Conservation (phyloP, 257 asterid species). For the Plectranthus barbatus region DNA sequence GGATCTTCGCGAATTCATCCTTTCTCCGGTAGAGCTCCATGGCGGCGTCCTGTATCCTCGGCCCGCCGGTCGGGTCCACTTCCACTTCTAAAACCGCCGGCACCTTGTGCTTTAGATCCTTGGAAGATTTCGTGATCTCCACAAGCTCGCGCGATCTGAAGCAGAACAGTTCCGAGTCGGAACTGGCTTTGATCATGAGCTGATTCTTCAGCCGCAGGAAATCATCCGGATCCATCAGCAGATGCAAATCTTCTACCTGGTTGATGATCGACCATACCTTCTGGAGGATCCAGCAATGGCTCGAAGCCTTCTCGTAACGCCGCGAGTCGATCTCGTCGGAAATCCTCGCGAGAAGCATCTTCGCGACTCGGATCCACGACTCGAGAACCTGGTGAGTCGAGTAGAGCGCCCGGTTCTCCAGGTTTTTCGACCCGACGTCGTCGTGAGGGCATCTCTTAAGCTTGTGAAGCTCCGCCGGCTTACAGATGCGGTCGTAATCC, state of each 20-base stretch:
- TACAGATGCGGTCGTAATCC: constrained; percentile 65
- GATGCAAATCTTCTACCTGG: constrained; percentile 61
- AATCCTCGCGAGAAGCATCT: constrained; percentile 32
- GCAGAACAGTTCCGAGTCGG: constrained; percentile 69
- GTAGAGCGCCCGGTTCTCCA: constrained; percentile 58
- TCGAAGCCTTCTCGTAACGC: constrained; percentile 34
- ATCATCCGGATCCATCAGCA: constrained; percentile 83
- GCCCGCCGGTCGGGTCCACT: constrained; percentile 90
- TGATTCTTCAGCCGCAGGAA: constrained; percentile 68
- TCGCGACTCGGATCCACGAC: constrained; percentile 61
- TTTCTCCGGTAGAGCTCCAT: constrained; percentile 57
- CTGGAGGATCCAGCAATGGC: constrained; percentile 59
- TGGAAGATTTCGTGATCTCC: constrained; percentile 49
- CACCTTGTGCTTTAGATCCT: constrained; percentile 72
- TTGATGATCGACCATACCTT: constrained; percentile 49
- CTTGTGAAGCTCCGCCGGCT: constrained; percentile 61
- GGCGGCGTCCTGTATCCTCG: constrained; percentile 83
- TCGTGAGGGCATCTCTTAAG: constrained; percentile 48
- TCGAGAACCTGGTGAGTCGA: constrained; percentile 64
- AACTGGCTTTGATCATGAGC: constrained; percentile 40
- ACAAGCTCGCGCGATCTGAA: constrained; percentile 62
- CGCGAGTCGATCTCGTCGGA: constrained; percentile 32
- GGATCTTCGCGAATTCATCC: constrained; percentile 41
- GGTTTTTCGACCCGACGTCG: constrained; percentile 27
- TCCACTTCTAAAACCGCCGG: constrained; percentile 69